Base-by-base conservation (phyloP, 108 stramenopile species). In the Stephanodiscus triporus region DNA sequence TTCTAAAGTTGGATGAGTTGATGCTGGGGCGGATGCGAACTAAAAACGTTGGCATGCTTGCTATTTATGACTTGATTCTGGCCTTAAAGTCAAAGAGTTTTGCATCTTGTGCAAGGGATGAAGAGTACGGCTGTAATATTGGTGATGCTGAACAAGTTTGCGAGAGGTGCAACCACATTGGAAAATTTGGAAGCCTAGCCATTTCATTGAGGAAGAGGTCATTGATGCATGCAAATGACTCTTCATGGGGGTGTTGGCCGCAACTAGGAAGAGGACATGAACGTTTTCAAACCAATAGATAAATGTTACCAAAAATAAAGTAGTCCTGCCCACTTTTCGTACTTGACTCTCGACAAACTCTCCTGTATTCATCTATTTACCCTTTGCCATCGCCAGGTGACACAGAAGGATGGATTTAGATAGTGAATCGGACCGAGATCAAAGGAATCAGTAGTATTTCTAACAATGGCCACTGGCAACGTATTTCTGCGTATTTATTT, bases 21-120 rank as follows among this genome's bases (percentile, higher is more conserved):
- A 53, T 53, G 51, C 1, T 20, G 2, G 50, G 63, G 1, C 14
- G 23, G 14, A 14, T 34, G 13, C 36, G 40, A 24, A 9, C 24
- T 10, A 17, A 37, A 17, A 63, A 73, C 26, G 27, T 48, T 32
- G 72, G 72, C 14, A 65, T 73, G 65, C 63, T 73, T 10, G 72
- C 72, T 20, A 45, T 73, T 11, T 73, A 66, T 38, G 72, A 73
- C 24, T 56, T 73, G 72, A 73, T 73, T 8, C 64, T 73, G 30
- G 72, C 72, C 7, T 60, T 22, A 19, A 73, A 66, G 45, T 20
- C 72, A 55, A 54, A 29, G 22, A 20, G 50, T 19, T 73, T 73
- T 66, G 72, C 72, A 54, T 26, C 72, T 16, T 73, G 72, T 66
- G 43, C 55, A 36, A 59, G 56, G 58, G 42, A 22, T 24, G 68